Evolutionary conservation across 2,329 filamentous ascomycete genomes (phyloP).

Genomic region (Penicillium occitanis): DNA sequence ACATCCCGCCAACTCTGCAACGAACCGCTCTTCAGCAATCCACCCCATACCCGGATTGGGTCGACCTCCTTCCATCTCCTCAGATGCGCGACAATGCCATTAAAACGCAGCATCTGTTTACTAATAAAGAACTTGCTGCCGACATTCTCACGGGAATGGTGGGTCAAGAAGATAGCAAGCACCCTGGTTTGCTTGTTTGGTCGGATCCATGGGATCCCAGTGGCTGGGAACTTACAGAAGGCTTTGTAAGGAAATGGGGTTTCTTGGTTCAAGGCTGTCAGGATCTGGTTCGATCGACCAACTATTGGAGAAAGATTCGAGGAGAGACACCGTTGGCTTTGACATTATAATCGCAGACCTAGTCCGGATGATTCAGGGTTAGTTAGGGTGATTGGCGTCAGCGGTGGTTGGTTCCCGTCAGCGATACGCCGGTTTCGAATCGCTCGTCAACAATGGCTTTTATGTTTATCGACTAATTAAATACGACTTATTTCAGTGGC

Average conservation of each 20-base stretch:
- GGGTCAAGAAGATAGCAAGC: not conserved
- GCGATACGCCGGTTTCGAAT: not conserved
- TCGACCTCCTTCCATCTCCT: constrained; percentile 42
- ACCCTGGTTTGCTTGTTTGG: constrained; percentile 34
- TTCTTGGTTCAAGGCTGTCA: constrained; percentile 37
- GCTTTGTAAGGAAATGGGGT: constrained; percentile 36
- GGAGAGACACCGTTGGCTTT: constrained; percentile 29
- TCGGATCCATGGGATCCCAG: constrained; percentile 32
- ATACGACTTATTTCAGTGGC: not conserved
- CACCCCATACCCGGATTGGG: constrained; percentile 35
- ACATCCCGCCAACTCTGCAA: constrained; percentile 29
- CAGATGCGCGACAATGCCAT: constrained; percentile 40
- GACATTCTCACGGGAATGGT: constrained; percentile 28
- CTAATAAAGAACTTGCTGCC: constrained; percentile 38
- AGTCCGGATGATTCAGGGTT: not conserved
- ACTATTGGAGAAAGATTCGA: constrained; percentile 34
- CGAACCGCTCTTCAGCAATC: constrained; percentile 36
- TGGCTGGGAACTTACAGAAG: constrained; percentile 39
- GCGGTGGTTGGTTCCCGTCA: not conserved
- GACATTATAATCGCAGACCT: not conserved
- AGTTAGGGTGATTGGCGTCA: not conserved
- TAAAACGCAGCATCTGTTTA: constrained; percentile 25
- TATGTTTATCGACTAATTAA: not conserved
- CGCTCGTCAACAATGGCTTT: not conserved
- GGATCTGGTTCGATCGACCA: constrained; percentile 35